phyloP scores from a whole-genome alignment of 2,329 filamentous ascomycete species.

The Ilyonectria sp. region DNA sequence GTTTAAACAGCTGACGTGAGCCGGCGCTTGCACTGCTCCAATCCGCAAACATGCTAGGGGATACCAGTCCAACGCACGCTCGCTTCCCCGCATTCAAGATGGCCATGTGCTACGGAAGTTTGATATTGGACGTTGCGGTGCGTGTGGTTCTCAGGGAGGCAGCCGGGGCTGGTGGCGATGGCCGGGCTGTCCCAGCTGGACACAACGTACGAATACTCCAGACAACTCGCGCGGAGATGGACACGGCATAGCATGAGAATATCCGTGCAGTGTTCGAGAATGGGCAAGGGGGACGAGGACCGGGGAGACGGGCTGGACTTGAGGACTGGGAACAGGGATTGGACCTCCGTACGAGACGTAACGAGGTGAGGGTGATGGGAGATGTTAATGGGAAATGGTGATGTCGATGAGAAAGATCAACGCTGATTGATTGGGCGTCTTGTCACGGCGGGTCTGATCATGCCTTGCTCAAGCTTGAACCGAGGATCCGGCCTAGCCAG shows the following conservation, averaged over 20 bases:
- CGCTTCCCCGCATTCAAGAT: background rate
- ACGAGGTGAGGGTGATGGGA: background rate
- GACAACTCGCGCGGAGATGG: background rate
- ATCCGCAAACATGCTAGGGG: background rate
- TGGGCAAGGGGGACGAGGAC: background rate
- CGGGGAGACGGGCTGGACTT: too few species aligned
- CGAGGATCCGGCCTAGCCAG: background rate
- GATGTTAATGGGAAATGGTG: background rate
- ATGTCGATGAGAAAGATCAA: background rate
- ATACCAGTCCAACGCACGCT: background rate
- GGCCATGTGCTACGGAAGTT: background rate
- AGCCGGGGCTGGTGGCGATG: background rate
- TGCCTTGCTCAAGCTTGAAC: background rate
- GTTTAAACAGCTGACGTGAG: background rate
- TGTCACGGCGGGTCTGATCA: background rate
- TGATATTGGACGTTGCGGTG: background rate
- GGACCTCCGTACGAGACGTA: background rate
- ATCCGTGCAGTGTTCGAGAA: background rate
- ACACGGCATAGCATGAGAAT: background rate
- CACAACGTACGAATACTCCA: background rate
- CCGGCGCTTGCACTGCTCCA: background rate
- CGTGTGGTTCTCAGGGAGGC: background rate
- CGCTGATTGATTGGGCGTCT: background rate
- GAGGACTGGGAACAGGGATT: background rate
- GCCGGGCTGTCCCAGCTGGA: background rate